Evolutionary conservation across 139 green algal genomes (phyloP).

Genomic region (Diplosphaera chodatii): DNA sequence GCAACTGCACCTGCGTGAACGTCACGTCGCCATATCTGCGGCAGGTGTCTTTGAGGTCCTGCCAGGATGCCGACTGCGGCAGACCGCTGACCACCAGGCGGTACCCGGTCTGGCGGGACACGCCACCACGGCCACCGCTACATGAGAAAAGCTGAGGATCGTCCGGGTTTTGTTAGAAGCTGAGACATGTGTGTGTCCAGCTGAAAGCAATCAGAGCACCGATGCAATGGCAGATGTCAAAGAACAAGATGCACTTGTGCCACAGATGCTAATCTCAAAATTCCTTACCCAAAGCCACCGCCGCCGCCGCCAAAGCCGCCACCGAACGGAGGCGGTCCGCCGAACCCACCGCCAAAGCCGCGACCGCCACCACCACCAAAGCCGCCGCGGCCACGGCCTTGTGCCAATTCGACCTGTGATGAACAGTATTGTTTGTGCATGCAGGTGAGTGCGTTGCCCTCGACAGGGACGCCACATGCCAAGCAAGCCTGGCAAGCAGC

Average conservation of each 20-base stretch:
- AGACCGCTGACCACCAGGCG: slow-evolving; percentile 65
- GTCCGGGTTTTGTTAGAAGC: no score
- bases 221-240: no score
- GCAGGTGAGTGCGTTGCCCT: no score
- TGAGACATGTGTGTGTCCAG: no score
- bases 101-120: slow-evolving; percentile 45
- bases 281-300: no score
- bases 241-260: no score
- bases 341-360: slow-evolving; percentile 4
- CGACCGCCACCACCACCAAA: background rate
- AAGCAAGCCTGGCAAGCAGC: no score
- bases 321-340: slow-evolving; percentile 1
- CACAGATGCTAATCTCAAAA: no score
- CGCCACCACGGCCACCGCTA: slow-evolving; percentile 3
- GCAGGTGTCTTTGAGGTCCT: slow-evolving; percentile 84
- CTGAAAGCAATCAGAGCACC: no score
- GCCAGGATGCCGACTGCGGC: slow-evolving; percentile 73
- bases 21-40: slow-evolving; percentile 49
- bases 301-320: background rate
- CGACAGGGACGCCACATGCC: no score
- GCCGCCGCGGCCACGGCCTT: slow-evolving; percentile 12
- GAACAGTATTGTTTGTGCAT: no score
- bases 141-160: no score
- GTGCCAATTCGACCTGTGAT: slow-evolving; percentile 44
- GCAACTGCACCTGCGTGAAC: slow-evolving; percentile 44